Evolutionary conservation across 352 stramenopile species (phyloP), one percentile per base, ranked within the genome.

Genomic region (Phytophthora brassicae): DNA sequence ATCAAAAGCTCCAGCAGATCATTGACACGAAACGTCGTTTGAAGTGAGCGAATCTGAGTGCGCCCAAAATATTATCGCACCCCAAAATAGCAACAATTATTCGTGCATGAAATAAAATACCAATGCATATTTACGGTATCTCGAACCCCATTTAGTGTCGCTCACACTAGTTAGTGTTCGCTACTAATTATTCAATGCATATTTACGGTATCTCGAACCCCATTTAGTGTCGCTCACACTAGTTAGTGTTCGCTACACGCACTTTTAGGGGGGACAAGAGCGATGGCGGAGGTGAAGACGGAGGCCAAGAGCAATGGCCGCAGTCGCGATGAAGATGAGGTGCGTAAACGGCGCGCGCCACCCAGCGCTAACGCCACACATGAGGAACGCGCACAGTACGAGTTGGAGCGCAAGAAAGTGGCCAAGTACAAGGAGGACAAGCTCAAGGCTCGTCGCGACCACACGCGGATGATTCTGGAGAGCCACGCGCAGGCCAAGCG

Each of bases 351-450:
- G 22, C 79, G 80, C 43, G 79, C 63, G 4, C 70, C 79, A 4
- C 81, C 81, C 2, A 74, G 80, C 6, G 76, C 72, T 39, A 76
- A 86, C 46, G 82, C 78, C 29, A 84, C 74, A 17, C 44, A 79
- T 0, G 83, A 90, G 38, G 86, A 94, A 59, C 78, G 81, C 46
- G 82, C 81, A n/a, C 78, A 78, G 60, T 93, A 93, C 52, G 80
- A 92, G 52, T 70, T 94, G 42, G 86, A 94, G 68, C 86, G 86
- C 56, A 92, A 92, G 68, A 92, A 93, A 45, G 80, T 94, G 44
- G 80, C 84, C 48, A 94, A 94, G 68, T 94, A 94, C 68, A 94
- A 94, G 60, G 86, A 94, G 50, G 86, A 94, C 72, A 94, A 94
- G 56, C 82, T 94, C 45, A 91, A 90, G 57, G 86, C 85, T 48